Evolutionary conservation across 2,329 filamentous ascomycete species (phyloP).

Genomic region (Penicillium paneum): DNA sequence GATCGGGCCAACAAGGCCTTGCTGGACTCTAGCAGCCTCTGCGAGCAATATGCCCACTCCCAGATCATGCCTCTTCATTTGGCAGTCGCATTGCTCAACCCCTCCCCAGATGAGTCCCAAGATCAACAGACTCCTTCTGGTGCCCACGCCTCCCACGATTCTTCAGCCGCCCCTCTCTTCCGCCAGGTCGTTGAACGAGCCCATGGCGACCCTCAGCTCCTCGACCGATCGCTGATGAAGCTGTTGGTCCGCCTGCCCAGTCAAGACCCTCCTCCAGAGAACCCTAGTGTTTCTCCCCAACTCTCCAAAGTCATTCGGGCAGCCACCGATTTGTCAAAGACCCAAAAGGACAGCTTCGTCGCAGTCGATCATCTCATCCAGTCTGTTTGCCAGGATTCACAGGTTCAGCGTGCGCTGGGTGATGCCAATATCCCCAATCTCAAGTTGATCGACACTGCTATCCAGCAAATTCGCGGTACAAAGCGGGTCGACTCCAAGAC

Average conservation of each 20-base stretch:
- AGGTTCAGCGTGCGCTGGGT: slow-evolving; percentile 69
- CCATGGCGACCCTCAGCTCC: slow-evolving; percentile 83
- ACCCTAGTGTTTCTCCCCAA: slow-evolving; percentile 74
- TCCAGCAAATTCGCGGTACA: slow-evolving; percentile 87
- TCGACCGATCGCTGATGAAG: slow-evolving; percentile 90
- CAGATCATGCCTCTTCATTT: slow-evolving; percentile 90
- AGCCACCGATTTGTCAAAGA: slow-evolving; percentile 86
- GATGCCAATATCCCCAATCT: slow-evolving; percentile 89
- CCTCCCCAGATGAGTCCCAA: slow-evolving; percentile 60
- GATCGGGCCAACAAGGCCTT: slow-evolving; percentile 88
- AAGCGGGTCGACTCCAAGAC: slow-evolving; percentile 94
- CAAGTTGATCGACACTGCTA: slow-evolving; percentile 86
- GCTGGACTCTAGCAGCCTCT: slow-evolving; percentile 80
- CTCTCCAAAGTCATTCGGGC: slow-evolving; percentile 80
- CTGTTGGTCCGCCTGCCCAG: slow-evolving; percentile 83
- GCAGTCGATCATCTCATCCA: slow-evolving; percentile 93
- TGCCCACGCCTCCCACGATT: slow-evolving; percentile 63
- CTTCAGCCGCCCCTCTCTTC: slow-evolving; percentile 71
- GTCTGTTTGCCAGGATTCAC: slow-evolving; percentile 72
- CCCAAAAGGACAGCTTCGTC: slow-evolving; percentile 95
- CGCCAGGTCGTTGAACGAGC: slow-evolving; percentile 91
- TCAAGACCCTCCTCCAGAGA: slow-evolving; percentile 91
- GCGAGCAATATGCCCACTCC: slow-evolving; percentile 84
- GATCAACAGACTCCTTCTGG: slow-evolving; percentile 63
- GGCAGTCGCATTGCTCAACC: slow-evolving; percentile 56